phyloP scores from a whole-genome alignment of 495 filamentous ascomycete species.

The Penicillium samsonianum region DNA sequence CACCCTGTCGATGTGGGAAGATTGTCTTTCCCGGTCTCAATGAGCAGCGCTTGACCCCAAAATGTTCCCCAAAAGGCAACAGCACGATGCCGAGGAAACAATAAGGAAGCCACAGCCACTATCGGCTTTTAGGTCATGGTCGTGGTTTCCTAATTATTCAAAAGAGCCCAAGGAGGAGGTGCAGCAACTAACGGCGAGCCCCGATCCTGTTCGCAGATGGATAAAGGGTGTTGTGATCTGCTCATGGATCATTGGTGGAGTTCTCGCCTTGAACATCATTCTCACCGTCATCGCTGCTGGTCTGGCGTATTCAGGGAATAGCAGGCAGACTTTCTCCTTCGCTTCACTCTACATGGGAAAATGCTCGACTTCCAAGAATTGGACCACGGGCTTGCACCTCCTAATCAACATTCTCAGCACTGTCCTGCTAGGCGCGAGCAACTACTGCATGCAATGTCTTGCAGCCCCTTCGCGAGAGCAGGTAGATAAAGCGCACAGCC shows the following conservation, averaged over 20 bases:
- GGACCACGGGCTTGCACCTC: background rate
- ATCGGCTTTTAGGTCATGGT: background rate
- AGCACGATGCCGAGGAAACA: background rate
- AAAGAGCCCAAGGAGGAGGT: background rate
- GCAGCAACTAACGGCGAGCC: background rate
- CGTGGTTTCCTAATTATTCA: background rate
- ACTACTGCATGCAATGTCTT: slow-evolving; percentile 11
- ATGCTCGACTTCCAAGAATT: background rate
- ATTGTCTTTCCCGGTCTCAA: background rate
- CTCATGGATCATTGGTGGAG: background rate
- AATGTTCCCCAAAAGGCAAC: background rate
- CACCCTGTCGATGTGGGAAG: background rate
- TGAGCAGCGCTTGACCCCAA: background rate
- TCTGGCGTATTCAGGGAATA: background rate
- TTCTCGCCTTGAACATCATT: background rate
- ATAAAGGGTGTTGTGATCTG: background rate
- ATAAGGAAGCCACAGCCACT: background rate
- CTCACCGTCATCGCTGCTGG: slow-evolving; percentile 1
- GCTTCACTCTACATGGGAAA: background rate
- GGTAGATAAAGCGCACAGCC: slow-evolving; percentile 3
- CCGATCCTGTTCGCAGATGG: background rate
- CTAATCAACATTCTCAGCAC: slow-evolving; percentile 8
- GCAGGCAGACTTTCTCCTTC: background rate
- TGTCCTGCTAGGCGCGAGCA: slow-evolving; percentile 5
- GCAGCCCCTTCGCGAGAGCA: slow-evolving; percentile 1